Evolutionary conservation across 148 eudicot genomes (phyloP).

Genomic region (Salicornia ramosissima): DNA sequence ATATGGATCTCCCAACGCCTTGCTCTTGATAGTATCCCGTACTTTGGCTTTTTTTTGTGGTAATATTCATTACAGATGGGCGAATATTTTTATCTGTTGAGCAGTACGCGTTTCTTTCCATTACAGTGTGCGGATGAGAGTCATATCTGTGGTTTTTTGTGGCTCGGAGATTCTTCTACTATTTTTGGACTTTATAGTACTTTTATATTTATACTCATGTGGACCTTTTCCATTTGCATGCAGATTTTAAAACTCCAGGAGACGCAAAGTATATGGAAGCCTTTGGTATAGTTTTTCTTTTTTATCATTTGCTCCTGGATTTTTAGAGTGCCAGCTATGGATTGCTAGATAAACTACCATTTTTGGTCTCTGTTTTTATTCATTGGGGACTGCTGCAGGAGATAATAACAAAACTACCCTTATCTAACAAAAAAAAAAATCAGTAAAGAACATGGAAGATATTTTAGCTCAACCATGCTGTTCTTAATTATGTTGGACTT

Average conservation of each 20-base stretch:
- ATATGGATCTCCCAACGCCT: not conserved
- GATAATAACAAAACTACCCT: not conserved
- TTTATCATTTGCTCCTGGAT: not conserved
- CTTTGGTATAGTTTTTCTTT: constrained; percentile 46
- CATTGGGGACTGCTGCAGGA: not conserved
- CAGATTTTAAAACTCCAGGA: constrained; percentile 74
- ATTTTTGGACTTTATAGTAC: not conserved
- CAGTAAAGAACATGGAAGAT: too few species aligned
- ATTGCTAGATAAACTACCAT: not conserved
- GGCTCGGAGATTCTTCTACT: not conserved
- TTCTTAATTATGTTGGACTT: not conserved
- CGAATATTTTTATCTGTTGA: too few species aligned
- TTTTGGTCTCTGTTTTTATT: not conserved
- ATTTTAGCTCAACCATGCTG: too few species aligned
- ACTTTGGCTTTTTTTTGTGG: not conserved
- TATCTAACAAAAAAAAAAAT: not conserved
- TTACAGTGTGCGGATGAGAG: too few species aligned
- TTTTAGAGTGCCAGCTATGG: not conserved
- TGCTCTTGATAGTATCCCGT: not conserved
- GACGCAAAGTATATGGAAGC: constrained; percentile 78
- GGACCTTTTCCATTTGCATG: constrained; percentile 19
- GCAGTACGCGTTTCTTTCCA: too few species aligned
- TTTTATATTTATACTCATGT: not conserved
- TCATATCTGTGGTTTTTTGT: not conserved
- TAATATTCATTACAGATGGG: not conserved